Base-by-base conservation (phyloP, 2,329 filamentous ascomycete species). In the Aspergillus sp. region DNA sequence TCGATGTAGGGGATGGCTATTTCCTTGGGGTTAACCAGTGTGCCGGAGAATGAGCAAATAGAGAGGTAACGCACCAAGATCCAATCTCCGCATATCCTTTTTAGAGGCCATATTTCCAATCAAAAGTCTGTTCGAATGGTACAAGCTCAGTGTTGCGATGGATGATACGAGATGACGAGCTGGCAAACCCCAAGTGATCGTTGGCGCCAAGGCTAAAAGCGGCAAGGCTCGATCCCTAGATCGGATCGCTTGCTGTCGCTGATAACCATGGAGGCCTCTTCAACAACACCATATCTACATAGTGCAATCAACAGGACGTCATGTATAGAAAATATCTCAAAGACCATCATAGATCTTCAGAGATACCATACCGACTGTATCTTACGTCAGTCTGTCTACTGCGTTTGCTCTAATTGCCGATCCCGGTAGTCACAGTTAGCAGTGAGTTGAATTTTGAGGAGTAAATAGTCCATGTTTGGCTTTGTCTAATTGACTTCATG, bases 1-100 rank as follows among this genome's bases (percentile, higher is more conserved):
- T 86, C 85, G 68, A 88, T 82, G 68, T 93, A 96, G 48, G 90
- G 90, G 57, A 96, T 87, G 64, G 90, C 90, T 96, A 46, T 19
- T 19, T 19, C 19, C 19, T 19, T 19, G 2, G 19, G 4, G 19
- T 19, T 19, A 19, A 4, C 19, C 19, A 19, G 19, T 19, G 19
- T 19, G 19, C 19, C 19, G 30, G 4, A 7, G 13, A 38, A 31
- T 13, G 11, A 28, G 28, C 7, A 10, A 7, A 29, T 27, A 29
- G 28, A 35, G n/a, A 37, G 34, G n/a, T 13, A 12, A 65, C 79
- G 55, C 77, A 89, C 86, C 79, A 53, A 90, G 76, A 65, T 90
- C 86, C 47, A 75, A 69, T 60, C 86, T 77, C 49, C 85, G 81
- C 83, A 88, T 86, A 63, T 90, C 85, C 68, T 87, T 88, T 66